phyloP scores from a whole-genome alignment of 2,329 filamentous ascomycete genomes.

The Cladosporium sp. region DNA sequence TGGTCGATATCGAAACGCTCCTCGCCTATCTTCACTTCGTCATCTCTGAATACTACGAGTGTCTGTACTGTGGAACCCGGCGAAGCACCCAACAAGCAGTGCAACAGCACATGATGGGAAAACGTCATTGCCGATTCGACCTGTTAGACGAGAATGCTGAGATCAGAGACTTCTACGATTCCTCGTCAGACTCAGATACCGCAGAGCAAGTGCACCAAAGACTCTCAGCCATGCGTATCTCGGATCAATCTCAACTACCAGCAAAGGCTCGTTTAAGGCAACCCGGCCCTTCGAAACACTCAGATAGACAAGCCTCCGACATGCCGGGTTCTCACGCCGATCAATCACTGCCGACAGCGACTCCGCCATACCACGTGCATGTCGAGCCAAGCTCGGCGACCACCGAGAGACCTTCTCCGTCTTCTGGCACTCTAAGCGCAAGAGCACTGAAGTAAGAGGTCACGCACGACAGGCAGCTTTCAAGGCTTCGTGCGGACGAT shows the following conservation, averaged over 20 bases:
- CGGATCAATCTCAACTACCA: background rate
- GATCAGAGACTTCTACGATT: conserved; percentile 11
- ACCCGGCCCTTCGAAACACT: background rate
- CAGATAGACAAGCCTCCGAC: background rate
- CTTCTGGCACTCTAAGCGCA: background rate
- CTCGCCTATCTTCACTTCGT: conserved; percentile 48
- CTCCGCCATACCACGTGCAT: background rate
- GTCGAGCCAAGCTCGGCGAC: background rate
- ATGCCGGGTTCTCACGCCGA: background rate
- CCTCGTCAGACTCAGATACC: background rate
- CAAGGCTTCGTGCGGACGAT: conserved; percentile 9
- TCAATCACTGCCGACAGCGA: background rate
- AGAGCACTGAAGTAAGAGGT: conserved; percentile 5
- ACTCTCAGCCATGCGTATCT: background rate
- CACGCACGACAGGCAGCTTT: conserved; percentile 1
- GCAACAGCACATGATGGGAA: conserved; percentile 50
- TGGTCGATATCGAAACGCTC: conserved; percentile 42
- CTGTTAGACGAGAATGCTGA: conserved; percentile 2
- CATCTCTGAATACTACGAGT: conserved; percentile 48
- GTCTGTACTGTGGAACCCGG: conserved; percentile 47
- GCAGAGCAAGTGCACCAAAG: background rate
- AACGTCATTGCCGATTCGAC: conserved; percentile 41
- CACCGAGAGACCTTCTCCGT: background rate
- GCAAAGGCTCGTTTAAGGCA: background rate
- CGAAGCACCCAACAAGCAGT: conserved; percentile 42